Percentiles rank a stretch among this genome's conserved stretches.
These are phyloP conservation scores for Hericium coralloides DNA, from an alignment of 768 basidiomycete genomes.

Conservation along the genomic window DNA sequence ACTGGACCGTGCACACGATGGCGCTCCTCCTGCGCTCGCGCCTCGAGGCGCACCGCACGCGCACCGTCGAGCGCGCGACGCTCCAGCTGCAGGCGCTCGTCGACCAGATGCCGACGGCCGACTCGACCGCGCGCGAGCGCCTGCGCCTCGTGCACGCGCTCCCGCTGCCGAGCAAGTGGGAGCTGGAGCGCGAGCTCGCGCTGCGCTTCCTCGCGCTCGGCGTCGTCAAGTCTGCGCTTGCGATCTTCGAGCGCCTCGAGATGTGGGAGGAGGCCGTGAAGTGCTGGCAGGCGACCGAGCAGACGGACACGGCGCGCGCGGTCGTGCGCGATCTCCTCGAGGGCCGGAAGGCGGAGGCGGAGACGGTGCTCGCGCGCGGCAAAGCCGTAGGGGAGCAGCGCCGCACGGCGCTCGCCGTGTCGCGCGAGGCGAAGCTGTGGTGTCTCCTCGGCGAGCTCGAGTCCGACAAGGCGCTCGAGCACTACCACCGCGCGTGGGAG, in stretches of 20 bases:
- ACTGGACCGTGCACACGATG: slow-evolving; percentile 97
- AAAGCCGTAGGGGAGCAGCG: slow-evolving; percentile 38
- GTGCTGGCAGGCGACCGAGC: slow-evolving; percentile 79
- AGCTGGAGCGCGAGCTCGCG: slow-evolving; percentile 87
- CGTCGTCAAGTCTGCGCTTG: slow-evolving; percentile 82
- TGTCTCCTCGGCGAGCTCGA: slow-evolving; percentile 93
- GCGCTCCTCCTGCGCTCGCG: slow-evolving; percentile 89
- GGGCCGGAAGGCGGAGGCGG: slow-evolving; percentile 78
- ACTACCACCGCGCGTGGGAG: slow-evolving; percentile 82
- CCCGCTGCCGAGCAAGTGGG: slow-evolving; percentile 85
- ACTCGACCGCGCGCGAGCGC: slow-evolving; percentile 66
- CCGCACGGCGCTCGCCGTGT: slow-evolving; percentile 43
- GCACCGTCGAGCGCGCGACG: slow-evolving; percentile 88
- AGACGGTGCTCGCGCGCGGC: slow-evolving; percentile 52
- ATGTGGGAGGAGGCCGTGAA: slow-evolving; percentile 98
- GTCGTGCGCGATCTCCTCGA: slow-evolving; percentile 83
- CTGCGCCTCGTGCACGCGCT: slow-evolving; percentile 75
- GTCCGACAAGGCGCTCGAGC: slow-evolving; percentile 52
- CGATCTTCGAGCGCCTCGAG: slow-evolving; percentile 89
- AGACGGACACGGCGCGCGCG: slow-evolving; percentile 63
- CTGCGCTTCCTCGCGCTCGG: slow-evolving; percentile 76
- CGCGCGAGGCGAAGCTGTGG: slow-evolving; percentile 86
- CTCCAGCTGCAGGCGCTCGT: slow-evolving; percentile 92
- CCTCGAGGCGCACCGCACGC: slow-evolving; percentile 78
- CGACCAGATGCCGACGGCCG: slow-evolving; percentile 91